Evolutionary conservation across 225 moss, liverwort and hornwort species (phyloP).

Genomic region (Takakia lepidozioides): DNA sequence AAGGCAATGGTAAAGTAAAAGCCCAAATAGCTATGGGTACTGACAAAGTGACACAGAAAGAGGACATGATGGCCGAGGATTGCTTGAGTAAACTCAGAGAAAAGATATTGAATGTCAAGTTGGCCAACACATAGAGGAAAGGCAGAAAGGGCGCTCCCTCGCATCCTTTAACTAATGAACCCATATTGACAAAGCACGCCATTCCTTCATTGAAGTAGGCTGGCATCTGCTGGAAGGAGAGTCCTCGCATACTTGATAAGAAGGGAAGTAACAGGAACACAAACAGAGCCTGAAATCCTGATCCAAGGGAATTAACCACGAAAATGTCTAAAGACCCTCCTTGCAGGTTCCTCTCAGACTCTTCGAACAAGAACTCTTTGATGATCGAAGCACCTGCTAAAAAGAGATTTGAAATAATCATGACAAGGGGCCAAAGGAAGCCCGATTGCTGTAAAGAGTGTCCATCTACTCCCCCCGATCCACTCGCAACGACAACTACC

Average conservation of each 20-base stretch:
- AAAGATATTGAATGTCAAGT: conserved; percentile 57
- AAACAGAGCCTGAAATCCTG: conserved; percentile 61
- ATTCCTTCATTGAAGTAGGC: conserved; percentile 56
- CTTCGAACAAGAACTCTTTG: conserved; percentile 46
- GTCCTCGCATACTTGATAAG: conserved; percentile 56
- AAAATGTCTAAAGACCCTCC: conserved; percentile 82
- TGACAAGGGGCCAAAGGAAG: conserved; percentile 61
- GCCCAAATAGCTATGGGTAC: conserved; percentile 82
- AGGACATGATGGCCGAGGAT: conserved; percentile 82
- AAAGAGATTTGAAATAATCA: conserved; percentile 67
- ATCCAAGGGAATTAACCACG: conserved; percentile 84
- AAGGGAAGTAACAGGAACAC: conserved; percentile 74
- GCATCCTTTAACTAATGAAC: conserved; percentile 51
- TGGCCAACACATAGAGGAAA: conserved; percentile 48
- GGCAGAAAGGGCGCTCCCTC: conserved; percentile 78
- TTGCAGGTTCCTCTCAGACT: conserved; percentile 30
- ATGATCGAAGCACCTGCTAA: conserved; percentile 62
- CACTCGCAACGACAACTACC: conserved; percentile 71
- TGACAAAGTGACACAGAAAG: conserved; percentile 57
- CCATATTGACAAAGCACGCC: conserved; percentile 67
- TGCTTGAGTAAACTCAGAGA: conserved; percentile 69
- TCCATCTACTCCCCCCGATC: conserved; percentile 34
- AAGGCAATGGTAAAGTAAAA: conserved; percentile 80
- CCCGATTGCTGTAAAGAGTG: conserved; percentile 37
- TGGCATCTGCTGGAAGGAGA: conserved; percentile 57